Conservation (phyloP, 495 filamentous ascomycete genomes). For the Glutinoglossum americanum region DNA sequence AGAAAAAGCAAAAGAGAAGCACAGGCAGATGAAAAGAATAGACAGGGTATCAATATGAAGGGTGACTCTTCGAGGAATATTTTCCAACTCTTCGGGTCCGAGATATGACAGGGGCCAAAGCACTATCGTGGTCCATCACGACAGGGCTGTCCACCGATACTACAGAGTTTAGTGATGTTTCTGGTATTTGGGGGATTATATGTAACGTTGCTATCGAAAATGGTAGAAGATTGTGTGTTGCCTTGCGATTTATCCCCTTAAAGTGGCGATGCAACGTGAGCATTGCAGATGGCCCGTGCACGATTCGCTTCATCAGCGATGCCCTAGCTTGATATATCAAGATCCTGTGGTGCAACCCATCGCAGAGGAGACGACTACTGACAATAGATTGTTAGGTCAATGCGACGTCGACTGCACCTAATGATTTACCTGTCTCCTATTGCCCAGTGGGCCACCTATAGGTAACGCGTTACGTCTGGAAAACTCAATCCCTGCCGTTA, state of each 20-base stretch:
- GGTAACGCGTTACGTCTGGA: background rate
- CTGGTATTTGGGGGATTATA: background rate
- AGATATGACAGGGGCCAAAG: background rate
- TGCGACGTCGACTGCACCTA: background rate
- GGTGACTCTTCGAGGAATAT: background rate
- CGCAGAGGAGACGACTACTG: background rate
- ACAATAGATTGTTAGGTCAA: background rate
- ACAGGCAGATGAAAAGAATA: background rate
- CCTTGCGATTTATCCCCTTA: background rate
- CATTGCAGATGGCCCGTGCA: background rate
- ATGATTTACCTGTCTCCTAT: background rate
- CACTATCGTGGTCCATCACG: background rate
- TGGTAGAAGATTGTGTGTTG: background rate
- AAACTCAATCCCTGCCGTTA: background rate
- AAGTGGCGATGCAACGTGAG: constrained; percentile 1
- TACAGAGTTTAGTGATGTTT: background rate
- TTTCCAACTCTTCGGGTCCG: background rate
- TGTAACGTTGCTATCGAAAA: background rate
- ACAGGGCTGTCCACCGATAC: background rate
- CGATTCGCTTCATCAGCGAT: background rate
- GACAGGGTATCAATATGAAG: background rate
- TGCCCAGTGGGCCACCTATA: background rate
- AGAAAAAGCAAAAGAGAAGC: background rate
- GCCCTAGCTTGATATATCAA: background rate
- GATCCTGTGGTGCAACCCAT: background rate